These are phyloP conservation scores for Colletotrichum eremochloae DNA, from an alignment of 2,329 filamentous ascomycete genomes.

Conservation along the genomic window DNA sequence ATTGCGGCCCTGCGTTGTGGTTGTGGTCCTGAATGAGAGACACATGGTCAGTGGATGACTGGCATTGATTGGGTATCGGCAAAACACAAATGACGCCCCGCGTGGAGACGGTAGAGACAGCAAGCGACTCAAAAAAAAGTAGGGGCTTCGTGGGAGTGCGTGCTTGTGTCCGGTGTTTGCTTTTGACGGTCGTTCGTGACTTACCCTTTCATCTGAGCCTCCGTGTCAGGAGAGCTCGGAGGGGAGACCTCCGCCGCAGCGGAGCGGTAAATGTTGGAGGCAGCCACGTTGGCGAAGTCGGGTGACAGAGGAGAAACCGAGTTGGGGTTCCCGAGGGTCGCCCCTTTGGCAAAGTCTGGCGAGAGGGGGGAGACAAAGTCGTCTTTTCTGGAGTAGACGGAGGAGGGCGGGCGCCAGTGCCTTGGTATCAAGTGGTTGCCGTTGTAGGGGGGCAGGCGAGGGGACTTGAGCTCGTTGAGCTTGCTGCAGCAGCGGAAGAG, in stretches of 20 bases:
- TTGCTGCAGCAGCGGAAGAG: constrained; percentile 25
- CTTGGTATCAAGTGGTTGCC: constrained; percentile 8
- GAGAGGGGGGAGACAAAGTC: constrained; percentile 36
- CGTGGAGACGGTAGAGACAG: constrained; percentile 35
- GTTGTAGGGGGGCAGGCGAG: constrained; percentile 18
- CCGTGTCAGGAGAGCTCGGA: constrained; percentile 68
- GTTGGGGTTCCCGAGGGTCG: constrained; percentile 25
- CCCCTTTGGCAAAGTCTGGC: constrained; percentile 42
- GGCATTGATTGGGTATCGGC: constrained; percentile 1
- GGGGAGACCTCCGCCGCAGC: constrained; percentile 62
- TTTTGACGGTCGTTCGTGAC: constrained; percentile 45
- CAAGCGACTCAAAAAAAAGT: background rate
- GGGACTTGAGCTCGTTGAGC: constrained; percentile 29
- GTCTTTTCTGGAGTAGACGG: constrained; percentile 36
- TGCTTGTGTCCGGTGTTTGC: background rate
- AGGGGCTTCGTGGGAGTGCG: background rate
- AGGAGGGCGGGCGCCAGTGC: constrained; percentile 41
- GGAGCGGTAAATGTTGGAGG: constrained; percentile 35
- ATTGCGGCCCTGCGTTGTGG: constrained; percentile 47
- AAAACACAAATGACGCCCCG: constrained; percentile 10
- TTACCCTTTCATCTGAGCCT: constrained; percentile 56
- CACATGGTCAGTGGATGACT: constrained; percentile 42
- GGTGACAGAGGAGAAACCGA: constrained; percentile 26
- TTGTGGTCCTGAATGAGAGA: constrained; percentile 29
- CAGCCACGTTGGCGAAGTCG: constrained; percentile 43